Evolutionary conservation across 139 green algal genomes (phyloP).

Genomic region (Tetradesmus lagerheimii): DNA sequence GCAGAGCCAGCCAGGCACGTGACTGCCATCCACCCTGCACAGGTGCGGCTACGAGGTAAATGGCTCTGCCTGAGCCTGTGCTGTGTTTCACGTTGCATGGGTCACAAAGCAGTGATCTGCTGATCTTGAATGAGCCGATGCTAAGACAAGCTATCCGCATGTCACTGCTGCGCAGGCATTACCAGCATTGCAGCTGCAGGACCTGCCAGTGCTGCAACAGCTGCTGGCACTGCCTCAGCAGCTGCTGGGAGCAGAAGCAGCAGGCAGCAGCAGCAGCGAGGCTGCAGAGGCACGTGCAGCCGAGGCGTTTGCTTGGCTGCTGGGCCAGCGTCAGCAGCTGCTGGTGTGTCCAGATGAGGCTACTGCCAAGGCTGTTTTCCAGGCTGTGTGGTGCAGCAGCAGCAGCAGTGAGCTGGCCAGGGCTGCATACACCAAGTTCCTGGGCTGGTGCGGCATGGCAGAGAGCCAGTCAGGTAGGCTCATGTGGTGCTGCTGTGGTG

Average conservation of each 20-base stretch:
- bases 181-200: neutral
- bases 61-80: neutral
- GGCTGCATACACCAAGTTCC: neutral
- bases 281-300: neutral
- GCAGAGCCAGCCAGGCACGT: neutral
- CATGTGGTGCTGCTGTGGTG: neutral
- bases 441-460: constrained; percentile 23
- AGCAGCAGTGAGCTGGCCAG: neutral
- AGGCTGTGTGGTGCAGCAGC: neutral
- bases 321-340: neutral
- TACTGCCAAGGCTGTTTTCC: neutral
- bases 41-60: neutral
- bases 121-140: neutral
- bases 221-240: neutral
- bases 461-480: constrained; percentile 9
- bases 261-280: neutral
- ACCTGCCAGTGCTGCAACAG: constrained; percentile 6
- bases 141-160: neutral
- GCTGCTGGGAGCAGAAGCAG: neutral
- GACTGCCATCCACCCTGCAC: neutral
- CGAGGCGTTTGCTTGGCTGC: constrained; percentile 28
- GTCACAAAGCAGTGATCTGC: neutral
- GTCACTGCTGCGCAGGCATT: neutral
- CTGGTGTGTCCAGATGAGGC: neutral
- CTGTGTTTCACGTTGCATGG: neutral